phyloP scores from a whole-genome alignment of 768 basidiomycete species.

The Collybia sordida region DNA sequence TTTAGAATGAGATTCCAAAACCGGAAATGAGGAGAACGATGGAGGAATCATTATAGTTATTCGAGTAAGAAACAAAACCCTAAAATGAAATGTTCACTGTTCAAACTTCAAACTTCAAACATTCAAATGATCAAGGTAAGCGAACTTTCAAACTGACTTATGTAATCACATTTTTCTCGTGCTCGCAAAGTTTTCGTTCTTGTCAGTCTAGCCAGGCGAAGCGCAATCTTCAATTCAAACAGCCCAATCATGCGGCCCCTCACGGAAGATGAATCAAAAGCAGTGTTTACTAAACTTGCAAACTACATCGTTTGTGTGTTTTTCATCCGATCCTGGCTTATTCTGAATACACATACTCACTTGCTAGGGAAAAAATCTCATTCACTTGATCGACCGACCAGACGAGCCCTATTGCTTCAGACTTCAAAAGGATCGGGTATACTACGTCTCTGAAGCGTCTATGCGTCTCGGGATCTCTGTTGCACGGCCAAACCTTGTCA shows the following conservation, averaged over 20 bases:
- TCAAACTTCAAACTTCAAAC: neutral
- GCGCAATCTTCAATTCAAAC: neutral
- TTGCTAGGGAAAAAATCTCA: constrained; percentile 87
- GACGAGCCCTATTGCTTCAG: constrained; percentile 97
- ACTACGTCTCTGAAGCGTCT: constrained; percentile 92
- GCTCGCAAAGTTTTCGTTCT: neutral
- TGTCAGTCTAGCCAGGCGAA: neutral
- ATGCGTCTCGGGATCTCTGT: constrained; percentile 93
- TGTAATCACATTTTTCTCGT: neutral
- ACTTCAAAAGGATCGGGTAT: constrained; percentile 91
- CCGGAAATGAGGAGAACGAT: constrained; percentile 71
- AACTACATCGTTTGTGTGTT: constrained; percentile 82
- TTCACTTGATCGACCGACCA: constrained; percentile 91
- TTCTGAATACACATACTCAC: constrained; percentile 2
- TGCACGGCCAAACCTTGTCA: constrained; percentile 88
- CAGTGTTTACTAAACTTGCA: constrained; percentile 93
- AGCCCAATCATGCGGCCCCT: constrained; percentile 77
- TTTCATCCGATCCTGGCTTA: neutral
- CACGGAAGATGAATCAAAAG: constrained; percentile 96
- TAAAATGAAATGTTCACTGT: no score
- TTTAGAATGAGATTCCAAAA: constrained; percentile 47
- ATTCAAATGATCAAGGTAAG: neutral
- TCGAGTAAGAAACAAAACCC: no score
- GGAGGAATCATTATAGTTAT: constrained; percentile 38
- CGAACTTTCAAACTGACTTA: neutral